phyloP scores from a whole-genome alignment of 2,329 filamentous ascomycete genomes.

The Zymoseptoria passerinii region DNA sequence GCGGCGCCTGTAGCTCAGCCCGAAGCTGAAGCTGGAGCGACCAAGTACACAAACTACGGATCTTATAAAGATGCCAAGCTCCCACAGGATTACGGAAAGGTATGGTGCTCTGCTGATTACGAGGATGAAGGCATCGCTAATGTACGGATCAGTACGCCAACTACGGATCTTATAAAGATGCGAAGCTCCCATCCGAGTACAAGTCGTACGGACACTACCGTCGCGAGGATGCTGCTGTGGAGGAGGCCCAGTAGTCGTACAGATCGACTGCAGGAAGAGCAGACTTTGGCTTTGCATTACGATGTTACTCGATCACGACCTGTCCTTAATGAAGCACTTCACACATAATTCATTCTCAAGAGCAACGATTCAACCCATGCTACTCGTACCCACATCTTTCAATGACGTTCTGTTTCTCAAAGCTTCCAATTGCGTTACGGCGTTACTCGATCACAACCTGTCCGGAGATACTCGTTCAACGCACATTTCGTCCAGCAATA shows the following conservation, averaged over 20 bases:
- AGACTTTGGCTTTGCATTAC: background rate
- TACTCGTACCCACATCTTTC: background rate
- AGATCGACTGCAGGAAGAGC: background rate
- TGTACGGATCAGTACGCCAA: background rate
- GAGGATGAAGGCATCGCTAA: too few relatives aligned
- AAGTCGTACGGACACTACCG: background rate
- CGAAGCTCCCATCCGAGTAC: background rate
- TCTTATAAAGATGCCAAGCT: background rate
- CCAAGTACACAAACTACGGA: too few relatives aligned
- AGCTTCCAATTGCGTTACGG: too few relatives aligned
- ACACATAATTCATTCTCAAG: background rate
- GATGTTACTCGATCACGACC: background rate
- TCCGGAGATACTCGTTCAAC: background rate
- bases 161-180: background rate
- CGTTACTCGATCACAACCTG: too few relatives aligned
- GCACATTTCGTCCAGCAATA: too few relatives aligned
- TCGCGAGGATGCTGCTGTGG: background rate
- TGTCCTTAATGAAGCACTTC: background rate
- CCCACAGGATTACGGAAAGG: background rate
- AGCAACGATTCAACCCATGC: background rate
- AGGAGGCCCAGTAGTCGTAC: background rate
- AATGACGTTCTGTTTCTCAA: background rate
- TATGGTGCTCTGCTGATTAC: too few relatives aligned
- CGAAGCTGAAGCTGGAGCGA: background rate
- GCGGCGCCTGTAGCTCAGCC: conserved; percentile 1